phyloP scores from a whole-genome alignment of 257 asterid genomes.

The Scutellaria galericulata region DNA sequence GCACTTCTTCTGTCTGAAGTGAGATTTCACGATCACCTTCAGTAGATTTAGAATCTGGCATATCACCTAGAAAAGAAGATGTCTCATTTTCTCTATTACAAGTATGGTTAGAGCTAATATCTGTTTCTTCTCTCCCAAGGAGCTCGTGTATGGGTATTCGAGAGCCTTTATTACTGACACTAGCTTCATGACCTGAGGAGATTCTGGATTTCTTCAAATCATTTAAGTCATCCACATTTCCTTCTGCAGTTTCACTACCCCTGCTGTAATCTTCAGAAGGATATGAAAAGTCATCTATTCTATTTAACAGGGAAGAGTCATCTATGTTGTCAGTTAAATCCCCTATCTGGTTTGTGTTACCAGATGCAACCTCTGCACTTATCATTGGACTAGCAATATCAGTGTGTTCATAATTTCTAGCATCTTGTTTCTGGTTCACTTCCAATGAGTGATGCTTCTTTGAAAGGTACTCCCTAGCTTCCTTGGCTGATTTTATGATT shows the following conservation, averaged over 20 bases:
- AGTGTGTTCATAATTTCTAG: conserved; percentile 32
- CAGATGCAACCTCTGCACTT: conserved; percentile 35
- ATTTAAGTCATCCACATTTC: conserved; percentile 32
- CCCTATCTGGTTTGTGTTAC: conserved; percentile 29
- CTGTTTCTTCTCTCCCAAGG: conserved; percentile 34
- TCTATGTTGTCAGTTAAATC: conserved; percentile 37
- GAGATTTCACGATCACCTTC: conserved; percentile 34
- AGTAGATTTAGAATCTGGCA: conserved; percentile 34
- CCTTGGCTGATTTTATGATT: conserved; percentile 75
- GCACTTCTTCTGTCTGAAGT: conserved; percentile 26
- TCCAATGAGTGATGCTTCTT: conserved; percentile 46
- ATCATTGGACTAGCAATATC: conserved; percentile 32
- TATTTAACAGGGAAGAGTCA: conserved; percentile 32
- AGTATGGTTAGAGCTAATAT: conserved; percentile 31
- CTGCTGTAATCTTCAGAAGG: conserved; percentile 30
- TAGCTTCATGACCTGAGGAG: conserved; percentile 41
- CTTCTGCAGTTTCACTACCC: conserved; percentile 39
- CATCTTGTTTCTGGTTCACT: conserved; percentile 43
- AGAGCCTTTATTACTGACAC: conserved; percentile 32
- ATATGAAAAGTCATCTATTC: conserved; percentile 29
- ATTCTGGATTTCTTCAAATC: conserved; percentile 34
- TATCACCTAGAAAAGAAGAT: conserved; percentile 27
- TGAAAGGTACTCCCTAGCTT: conserved; percentile 84
- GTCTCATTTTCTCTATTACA: conserved; percentile 27
- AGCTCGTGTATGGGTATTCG: conserved; percentile 33